Evolutionary conservation across 768 basidiomycete genomes (phyloP), one percentile per base, ranked within the genome.

Genomic region (Amanita thiersii): DNA sequence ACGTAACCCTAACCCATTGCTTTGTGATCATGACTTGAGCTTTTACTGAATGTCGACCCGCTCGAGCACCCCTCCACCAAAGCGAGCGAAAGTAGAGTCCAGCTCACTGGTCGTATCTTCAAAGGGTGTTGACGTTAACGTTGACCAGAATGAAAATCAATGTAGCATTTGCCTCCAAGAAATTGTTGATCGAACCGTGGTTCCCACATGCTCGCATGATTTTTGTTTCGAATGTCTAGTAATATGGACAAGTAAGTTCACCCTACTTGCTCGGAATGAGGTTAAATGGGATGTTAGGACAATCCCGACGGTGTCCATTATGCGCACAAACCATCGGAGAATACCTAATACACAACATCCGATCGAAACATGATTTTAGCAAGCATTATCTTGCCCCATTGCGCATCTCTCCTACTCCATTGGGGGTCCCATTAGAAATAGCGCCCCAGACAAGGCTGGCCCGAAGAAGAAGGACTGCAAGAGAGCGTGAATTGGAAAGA

Each of bases 141-240:
- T 60, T 3, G 68, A 67, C 2, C 56, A 62, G 0, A 65, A 69
- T 4, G 73, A 71, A 33, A 76, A 81, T 17, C 68, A 79, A 50
- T 97, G 92, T 55, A 79, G 83, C 45, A 94, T 97, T 24, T 97
- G 92, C 52, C 65, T 97, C 17, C 87, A 93, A 52, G 46, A 64
- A 8, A 65, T 92, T 39, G 65, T 70, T 10, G 89, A 96, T 62
- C 68, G 85, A 33, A 85, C 91, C 0, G 72, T 93, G 28, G 67
- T 94, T 18, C 87, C 90, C 1, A 71, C 68, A 5, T 96, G 92
- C 59, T 85, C 87, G 1, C 92, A 97, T 65, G 85, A 87, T 54
- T 93, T 93, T 54, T 97, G 92, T 53, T 94, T 94, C 50, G 86
- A 88, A 43, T 97, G 92, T 57, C 69, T 96, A 17, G 64, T 84